phyloP scores from a whole-genome alignment of 768 basidiomycete genomes.

The Kwoniella mangroviensis region DNA sequence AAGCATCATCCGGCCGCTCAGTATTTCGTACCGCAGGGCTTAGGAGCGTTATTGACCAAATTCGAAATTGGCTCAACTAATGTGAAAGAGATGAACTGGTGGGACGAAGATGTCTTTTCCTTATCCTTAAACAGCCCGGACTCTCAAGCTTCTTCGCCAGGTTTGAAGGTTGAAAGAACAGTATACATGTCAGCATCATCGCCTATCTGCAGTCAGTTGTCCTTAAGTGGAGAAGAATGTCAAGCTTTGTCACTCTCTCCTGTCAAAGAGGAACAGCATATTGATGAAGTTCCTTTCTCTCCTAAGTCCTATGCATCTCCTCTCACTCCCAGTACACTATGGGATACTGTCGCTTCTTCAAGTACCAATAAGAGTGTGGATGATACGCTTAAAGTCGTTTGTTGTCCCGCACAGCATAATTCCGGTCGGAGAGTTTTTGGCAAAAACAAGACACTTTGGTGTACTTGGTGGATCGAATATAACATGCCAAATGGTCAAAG shows the following conservation, averaged over 20 bases:
- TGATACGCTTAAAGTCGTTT: background rate
- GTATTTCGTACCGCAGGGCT: background rate
- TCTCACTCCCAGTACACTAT: background rate
- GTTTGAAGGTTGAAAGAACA: background rate
- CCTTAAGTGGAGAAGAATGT: background rate
- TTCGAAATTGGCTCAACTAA: background rate
- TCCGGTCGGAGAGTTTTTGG: constrained; percentile 4
- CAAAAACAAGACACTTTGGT: constrained; percentile 8
- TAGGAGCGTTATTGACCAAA: background rate
- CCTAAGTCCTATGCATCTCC: background rate
- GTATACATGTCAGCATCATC: background rate
- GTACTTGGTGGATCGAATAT: background rate
- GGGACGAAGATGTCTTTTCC: background rate
- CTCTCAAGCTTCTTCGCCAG: background rate
- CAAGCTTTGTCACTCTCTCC: background rate
- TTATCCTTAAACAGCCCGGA: background rate
- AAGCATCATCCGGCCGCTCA: background rate
- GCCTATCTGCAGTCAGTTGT: background rate
- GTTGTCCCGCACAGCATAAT: constrained; percentile 15
- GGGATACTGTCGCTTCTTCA: background rate
- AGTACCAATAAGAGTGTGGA: background rate
- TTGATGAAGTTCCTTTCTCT: background rate
- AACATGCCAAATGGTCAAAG: background rate
- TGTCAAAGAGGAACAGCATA: background rate
- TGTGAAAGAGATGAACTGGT: constrained; percentile 11